Percentiles rank a stretch among this genome's conserved stretches.
These are phyloP conservation scores for Blastocystis sp. DNA, from an alignment of 352 stramenopile genomes.

Conservation along the genomic window DNA sequence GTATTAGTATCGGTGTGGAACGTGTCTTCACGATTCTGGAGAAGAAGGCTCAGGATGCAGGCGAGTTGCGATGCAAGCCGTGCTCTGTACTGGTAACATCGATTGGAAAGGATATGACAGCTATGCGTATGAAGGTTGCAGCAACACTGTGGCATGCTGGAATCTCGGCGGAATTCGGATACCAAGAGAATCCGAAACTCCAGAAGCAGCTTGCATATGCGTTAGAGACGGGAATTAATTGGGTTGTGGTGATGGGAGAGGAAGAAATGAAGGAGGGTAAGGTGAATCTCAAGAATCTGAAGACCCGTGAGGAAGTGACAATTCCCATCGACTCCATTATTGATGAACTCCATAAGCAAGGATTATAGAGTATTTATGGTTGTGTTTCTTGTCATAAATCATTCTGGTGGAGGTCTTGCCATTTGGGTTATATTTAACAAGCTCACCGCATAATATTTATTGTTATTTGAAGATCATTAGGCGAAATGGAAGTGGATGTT, in stretches of 20 bases:
- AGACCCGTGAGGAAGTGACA: conserved; percentile 78
- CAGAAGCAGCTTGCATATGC: conserved; percentile 88
- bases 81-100: conserved; percentile 82
- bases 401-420: background rate
- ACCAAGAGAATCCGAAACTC: conserved; percentile 90
- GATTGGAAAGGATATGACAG: conserved; percentile 72
- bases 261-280: conserved; percentile 83
- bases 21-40: conserved; percentile 96
- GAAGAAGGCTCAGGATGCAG: conserved; percentile 72
- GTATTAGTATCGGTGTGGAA: conserved; percentile 94
- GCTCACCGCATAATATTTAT: background rate
- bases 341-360: conserved; percentile 36
- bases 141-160: conserved; percentile 74
- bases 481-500: conserved; percentile 64
- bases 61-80: conserved; percentile 10
- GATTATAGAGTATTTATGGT: conserved; percentile 28
- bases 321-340: conserved; percentile 59
- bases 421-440: background rate
- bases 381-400: conserved; percentile 25
- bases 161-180: conserved; percentile 87
- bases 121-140: conserved; percentile 71
- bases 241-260: conserved; percentile 91
- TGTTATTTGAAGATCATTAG: background rate
- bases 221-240: conserved; percentile 85
- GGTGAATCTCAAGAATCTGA: conserved; percentile 92